Conservation (phyloP, 2,329 filamentous ascomycete species). For the Cladosporium sp. region DNA sequence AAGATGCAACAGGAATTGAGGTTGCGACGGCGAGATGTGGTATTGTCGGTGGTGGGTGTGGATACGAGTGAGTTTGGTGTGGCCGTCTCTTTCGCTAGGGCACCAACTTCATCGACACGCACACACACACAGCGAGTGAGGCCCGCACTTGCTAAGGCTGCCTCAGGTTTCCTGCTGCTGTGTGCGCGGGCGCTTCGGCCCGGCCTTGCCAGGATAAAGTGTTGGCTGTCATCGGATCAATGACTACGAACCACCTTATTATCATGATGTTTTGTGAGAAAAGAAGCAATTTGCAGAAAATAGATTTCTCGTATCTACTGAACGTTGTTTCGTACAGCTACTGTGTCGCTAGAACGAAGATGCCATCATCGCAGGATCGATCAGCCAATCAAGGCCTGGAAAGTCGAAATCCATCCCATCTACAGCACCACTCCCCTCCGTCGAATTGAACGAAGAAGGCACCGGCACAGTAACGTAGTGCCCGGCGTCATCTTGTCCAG, state of each 20-base stretch:
- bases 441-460: background rate
- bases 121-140: background rate
- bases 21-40: background rate
- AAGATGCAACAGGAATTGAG: background rate
- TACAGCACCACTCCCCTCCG: background rate
- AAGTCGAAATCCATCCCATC: conserved; percentile 6
- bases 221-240: too few relatives aligned
- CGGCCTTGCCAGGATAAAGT: too few relatives aligned
- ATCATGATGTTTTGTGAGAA: too few relatives aligned
- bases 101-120: conserved; percentile 11
- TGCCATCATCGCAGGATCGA: conserved; percentile 7
- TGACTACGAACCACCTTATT: too few relatives aligned
- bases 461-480: background rate
- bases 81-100: conserved; percentile 13
- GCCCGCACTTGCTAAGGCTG: background rate
- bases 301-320: too few relatives aligned
- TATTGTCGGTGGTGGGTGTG: background rate
- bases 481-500: background rate
- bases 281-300: too few relatives aligned
- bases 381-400: conserved; percentile 7
- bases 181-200: too few relatives aligned
- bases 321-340: too few relatives aligned
- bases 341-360: background rate
- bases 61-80: background rate
- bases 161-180: too few relatives aligned